Base-by-base conservation (phyloP, 2,329 filamentous ascomycete genomes). In the Zalaria sp. region DNA sequence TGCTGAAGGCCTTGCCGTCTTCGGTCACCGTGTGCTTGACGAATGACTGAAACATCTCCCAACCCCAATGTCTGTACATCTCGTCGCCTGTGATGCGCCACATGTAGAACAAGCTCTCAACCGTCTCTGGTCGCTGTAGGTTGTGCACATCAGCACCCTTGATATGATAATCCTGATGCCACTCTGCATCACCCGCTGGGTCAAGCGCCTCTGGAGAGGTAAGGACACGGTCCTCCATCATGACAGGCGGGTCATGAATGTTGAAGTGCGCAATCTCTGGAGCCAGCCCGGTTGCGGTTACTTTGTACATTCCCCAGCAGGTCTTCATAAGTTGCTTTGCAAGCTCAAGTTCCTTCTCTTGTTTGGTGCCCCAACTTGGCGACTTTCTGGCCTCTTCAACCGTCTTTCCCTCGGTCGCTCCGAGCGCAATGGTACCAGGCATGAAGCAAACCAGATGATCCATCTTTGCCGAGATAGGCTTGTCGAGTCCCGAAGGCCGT, bases 81-180 rank as follows among this genome's bases (percentile, higher is more conserved):
- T 75, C 69, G 47, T 98, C 88, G 26, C 83, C 85, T 1, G 91
- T 98, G 60, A 98, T 93, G 47, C 91, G 81, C 83, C 89, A 98
- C 87, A 98, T 93, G 66, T 96, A 94, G 56, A 98, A 88, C 46
- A 98, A 67, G 45, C 80, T 88, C 66, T 98, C 91, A n/a, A 95
- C 80, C 0, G 91, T 95, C 67, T 98, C 91, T 0, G 91, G 91
- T 28, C 91, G 77, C 63, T 96, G 91, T 29, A 98, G 71, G 57
- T 98, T 98, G 65, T 96, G 91, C 40, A 73, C 67, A 59, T 98
- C 91, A n/a, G 77, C 72, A n/a, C 66, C 52, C 57, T 93, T 84
- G 56, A 98, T 79, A 10, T 76, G 65, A 53, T 82, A 89, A 57
- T 96, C 91, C 43, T 79, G 64, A 46, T 77, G 77, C 83, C 87